Evolutionary conservation across 768 basidiomycete genomes (phyloP).

Genomic region (Russula brevipes): DNA sequence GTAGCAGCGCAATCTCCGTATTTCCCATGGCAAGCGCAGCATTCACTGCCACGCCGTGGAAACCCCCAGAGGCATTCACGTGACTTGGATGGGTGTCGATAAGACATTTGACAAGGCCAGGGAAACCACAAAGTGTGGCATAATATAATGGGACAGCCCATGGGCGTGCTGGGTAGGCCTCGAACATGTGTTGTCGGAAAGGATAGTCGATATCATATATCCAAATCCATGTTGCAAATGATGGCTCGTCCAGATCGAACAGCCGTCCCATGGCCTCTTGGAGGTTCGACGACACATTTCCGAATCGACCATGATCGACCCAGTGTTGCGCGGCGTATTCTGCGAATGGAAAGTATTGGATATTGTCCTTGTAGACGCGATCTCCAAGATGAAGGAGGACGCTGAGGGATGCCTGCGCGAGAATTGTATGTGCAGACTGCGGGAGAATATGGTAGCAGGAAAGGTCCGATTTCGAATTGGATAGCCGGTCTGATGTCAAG

Average conservation of each 20-base stretch:
- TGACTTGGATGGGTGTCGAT: not conserved
- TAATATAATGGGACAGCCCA: conserved; percentile 2
- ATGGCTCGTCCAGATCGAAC: not conserved
- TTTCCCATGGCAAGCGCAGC: not conserved
- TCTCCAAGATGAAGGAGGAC: conserved; percentile 1
- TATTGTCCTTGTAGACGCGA: not conserved
- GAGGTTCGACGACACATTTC: not conserved
- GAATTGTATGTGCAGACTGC: not conserved
- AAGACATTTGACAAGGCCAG: not conserved
- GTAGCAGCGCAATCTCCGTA: not conserved
- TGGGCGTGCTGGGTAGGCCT: not conserved
- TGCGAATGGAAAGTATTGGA: not conserved
- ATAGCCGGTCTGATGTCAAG: conserved; percentile 9
- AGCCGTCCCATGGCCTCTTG: not conserved
- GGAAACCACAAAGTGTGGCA: conserved; percentile 6
- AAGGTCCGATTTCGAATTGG: not conserved
- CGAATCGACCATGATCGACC: not conserved
- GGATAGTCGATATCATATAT: not conserved
- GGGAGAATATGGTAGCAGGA: conserved; percentile 4
- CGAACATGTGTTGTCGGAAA: not conserved
- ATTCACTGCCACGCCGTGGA: not conserved
- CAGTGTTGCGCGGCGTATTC: conserved; percentile 9
- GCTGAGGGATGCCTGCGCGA: conserved; percentile 2
- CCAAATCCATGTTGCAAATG: conserved; percentile 8
- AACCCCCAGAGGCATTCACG: not conserved